Conservation (phyloP, 75 land plant species). For the Cryptomeria japonica region DNA sequence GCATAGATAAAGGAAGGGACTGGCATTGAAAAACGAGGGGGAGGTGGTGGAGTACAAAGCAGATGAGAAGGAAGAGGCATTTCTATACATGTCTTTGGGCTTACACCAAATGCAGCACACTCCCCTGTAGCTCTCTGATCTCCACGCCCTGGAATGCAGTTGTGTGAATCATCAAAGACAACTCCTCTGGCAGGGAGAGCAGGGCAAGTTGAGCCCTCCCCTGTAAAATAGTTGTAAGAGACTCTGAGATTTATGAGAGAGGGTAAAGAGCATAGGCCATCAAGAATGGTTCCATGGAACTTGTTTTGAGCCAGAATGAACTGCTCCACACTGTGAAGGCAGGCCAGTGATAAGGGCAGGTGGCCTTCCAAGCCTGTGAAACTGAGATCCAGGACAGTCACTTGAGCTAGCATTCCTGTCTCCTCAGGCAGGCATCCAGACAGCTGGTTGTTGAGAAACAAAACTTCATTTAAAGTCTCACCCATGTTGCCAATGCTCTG, state of each 20-base stretch:
- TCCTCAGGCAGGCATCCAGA: conserved; percentile 74
- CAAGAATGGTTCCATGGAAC: conserved; percentile 67
- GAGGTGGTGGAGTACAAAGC: conserved; percentile 13
- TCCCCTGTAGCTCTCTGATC: conserved; percentile 57
- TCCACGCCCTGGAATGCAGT: conserved; percentile 75
- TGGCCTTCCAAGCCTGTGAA: conserved; percentile 61
- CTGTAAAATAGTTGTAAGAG: conserved; percentile 79
- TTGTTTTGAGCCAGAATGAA: conserved; percentile 66
- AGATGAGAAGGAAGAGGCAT: conserved; percentile 9
- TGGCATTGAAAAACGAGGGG: not conserved
- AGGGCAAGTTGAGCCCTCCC: conserved; percentile 48
- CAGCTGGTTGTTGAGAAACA: conserved; percentile 73
- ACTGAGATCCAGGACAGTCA: conserved; percentile 77
- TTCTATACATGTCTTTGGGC: conserved; percentile 7
- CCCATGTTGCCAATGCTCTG: conserved; percentile 55
- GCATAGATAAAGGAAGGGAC: not conserved
- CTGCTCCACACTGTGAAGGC: conserved; percentile 51
- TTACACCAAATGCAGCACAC: conserved; percentile 37
- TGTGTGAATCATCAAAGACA: conserved; percentile 60
- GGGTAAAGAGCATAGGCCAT: conserved; percentile 53
- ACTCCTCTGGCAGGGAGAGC: conserved; percentile 30
- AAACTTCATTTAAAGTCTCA: conserved; percentile 54
- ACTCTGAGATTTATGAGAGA: conserved; percentile 56
- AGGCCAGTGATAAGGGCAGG: conserved; percentile 55
- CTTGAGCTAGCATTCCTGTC: conserved; percentile 37